Base-by-base conservation (phyloP, 2,329 filamentous ascomycete genomes). In the Beauveria varroae region DNA sequence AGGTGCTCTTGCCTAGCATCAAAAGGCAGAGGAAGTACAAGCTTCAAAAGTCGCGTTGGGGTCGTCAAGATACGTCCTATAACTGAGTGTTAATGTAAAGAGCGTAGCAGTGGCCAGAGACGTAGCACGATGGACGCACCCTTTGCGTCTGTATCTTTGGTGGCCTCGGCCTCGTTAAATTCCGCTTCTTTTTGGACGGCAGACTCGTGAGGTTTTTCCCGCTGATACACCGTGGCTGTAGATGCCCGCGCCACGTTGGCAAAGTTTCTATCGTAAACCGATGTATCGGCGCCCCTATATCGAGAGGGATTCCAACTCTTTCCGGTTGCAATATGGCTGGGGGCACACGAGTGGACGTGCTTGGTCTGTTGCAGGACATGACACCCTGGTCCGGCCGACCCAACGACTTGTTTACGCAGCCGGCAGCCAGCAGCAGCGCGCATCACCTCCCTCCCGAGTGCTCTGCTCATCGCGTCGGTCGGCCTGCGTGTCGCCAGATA, bases 41-140 rank as follows among this genome's bases (percentile, higher is more conserved):
- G 80, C 72, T 95, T 95, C 55, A 96, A 81, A 62, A 93, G 84
- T 2, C 89, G 82, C 0, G 88, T 91, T 0, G 90, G 90, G 0
- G 91, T 96, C 0, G 90, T 93, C 30, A 93, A 75, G 2, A 96
- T 81, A 70, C 91, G 91, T 22, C 90, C 89, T 80, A 34, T n/a
- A 7, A 12, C 3, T 9, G 28, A n/a, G 5, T 14, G 28, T 57
- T 8, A 57, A 16, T n/a, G 37, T 18, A 14, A 20, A 22, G 18
- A 22, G 16, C 9, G 5, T 30, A 2, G 4, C 28, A 28, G 34
- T 41, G 16, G 22, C 5, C 28, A 26, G n/a, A 24, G 3, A 18
- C 10, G 10, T 7, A 14, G 24, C 18, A 3, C 9, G 2, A 49
- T 57, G 47, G 10, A 16, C 16, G 12, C 63, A 67, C 69, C 69